These are phyloP conservation scores for Dendrobium officinale DNA, from an alignment of 106 monocot genomes.

Conservation along the genomic window DNA sequence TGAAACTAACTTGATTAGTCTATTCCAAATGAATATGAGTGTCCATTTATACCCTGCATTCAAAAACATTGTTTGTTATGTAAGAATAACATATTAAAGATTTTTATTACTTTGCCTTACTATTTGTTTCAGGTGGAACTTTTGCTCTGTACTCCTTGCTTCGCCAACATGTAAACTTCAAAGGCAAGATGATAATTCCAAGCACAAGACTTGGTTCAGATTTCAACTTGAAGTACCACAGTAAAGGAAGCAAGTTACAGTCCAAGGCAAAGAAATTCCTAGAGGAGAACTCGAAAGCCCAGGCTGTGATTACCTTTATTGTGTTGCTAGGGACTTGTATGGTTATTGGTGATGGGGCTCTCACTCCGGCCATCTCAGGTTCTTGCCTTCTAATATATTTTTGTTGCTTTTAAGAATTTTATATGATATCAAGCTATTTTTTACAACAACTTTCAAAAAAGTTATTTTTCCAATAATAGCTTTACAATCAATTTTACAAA, in stretches of 20 bases:
- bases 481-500: no score
- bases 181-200: slow-evolving; percentile 28
- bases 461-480: no score
- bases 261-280: slow-evolving; percentile 23
- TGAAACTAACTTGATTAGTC: no score
- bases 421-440: no score
- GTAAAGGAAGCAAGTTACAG: slow-evolving; percentile 10
- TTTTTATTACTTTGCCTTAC: no score
- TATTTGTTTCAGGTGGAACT: slow-evolving; percentile 38
- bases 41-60: no score
- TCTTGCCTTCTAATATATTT: not conserved
- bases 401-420: no score
- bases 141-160: slow-evolving; percentile 60
- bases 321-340: slow-evolving; percentile 39
- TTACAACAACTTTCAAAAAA: no score
- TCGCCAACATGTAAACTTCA: slow-evolving; percentile 41
- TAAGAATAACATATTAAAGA: no score
- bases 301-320: slow-evolving; percentile 15
- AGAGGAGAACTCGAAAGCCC: slow-evolving; percentile 25
- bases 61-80: no score
- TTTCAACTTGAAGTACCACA: slow-evolving; percentile 27
- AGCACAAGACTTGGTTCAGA: slow-evolving; percentile 23
- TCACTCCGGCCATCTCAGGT: slow-evolving; percentile 53
- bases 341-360: slow-evolving; percentile 41
- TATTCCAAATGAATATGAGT: no score